phyloP scores from a whole-genome alignment of 768 basidiomycete genomes.

The Gymnopilus junonius region DNA sequence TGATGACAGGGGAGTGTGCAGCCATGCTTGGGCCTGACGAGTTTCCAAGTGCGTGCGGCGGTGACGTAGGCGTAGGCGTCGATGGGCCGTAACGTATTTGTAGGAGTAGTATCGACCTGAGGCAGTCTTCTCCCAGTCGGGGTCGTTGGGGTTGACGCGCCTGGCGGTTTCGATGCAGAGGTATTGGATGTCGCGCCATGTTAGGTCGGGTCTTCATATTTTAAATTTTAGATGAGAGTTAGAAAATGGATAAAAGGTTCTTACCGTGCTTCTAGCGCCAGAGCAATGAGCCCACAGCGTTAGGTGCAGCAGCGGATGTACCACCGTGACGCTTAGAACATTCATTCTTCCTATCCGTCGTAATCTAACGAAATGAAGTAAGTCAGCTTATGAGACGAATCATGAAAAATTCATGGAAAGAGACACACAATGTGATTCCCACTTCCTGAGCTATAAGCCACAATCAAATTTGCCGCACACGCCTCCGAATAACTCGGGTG shows the following conservation, averaged over 20 bases:
- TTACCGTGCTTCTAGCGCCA: conserved; percentile 86
- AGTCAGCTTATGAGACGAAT: not conserved
- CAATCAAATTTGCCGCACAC: conserved; percentile 95
- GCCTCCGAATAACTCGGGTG: conserved; percentile 97
- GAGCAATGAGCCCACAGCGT: conserved; percentile 91
- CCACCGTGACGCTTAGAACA: conserved; percentile 89
- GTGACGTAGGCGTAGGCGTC: conserved; percentile 83
- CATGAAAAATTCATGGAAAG: not conserved
- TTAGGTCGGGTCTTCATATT: conserved; percentile 78
- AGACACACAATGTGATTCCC: conserved; percentile 89
- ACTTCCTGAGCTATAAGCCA: conserved; percentile 92
- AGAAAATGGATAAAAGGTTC: conserved; percentile 8
- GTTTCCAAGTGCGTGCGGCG: conserved; percentile 77
- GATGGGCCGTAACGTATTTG: conserved; percentile 91
- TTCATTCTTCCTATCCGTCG: conserved; percentile 85
- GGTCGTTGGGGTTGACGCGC: conserved; percentile 83
- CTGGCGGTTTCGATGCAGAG: conserved; percentile 78
- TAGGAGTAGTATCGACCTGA: conserved; percentile 69
- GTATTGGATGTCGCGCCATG: conserved; percentile 96
- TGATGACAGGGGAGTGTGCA: conserved; percentile 72
- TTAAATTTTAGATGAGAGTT: not conserved
- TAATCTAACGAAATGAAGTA: conserved; percentile 66
- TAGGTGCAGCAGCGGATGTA: conserved; percentile 96
- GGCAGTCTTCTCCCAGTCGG: conserved; percentile 89
- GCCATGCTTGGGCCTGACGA: conserved; percentile 93